Evolutionary conservation across 2,329 filamentous ascomycete genomes (phyloP).

Genomic region (Pseudofabraea citricarpa): DNA sequence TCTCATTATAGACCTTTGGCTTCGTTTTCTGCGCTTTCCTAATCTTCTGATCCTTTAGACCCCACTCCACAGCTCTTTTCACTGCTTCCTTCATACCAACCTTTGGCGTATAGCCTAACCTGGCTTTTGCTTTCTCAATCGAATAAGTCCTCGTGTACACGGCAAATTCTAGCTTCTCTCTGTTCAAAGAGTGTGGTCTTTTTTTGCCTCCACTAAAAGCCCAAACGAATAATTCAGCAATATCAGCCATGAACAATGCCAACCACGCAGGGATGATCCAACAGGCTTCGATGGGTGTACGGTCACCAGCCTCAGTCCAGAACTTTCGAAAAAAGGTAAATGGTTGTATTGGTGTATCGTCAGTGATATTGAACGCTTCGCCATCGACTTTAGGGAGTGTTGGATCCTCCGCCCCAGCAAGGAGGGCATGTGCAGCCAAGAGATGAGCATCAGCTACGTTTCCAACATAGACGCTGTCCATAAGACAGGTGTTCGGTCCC

Average conservation of each 20-base stretch:
- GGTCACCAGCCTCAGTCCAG: conserved; percentile 63
- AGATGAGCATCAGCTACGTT: conserved; percentile 47
- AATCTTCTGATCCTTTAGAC: neutral
- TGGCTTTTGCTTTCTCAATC: neutral
- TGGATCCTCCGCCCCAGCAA: neutral
- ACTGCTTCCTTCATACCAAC: neutral
- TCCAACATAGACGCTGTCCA: conserved; percentile 35
- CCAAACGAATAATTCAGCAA: conserved; percentile 8
- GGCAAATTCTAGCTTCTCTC: neutral
- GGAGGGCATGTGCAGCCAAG: conserved; percentile 31
- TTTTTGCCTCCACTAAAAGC: neutral
- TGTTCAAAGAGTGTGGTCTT: conserved; percentile 3
- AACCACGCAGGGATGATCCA: conserved; percentile 2
- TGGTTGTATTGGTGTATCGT: conserved; percentile 57
- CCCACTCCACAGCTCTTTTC: neutral
- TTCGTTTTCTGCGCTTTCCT: neutral
- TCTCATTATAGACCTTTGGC: neutral
- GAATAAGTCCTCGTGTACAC: neutral
- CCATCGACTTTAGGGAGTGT: conserved; percentile 53
- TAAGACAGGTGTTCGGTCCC: neutral
- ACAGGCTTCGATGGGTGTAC: conserved; percentile 20
- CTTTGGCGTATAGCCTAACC: neutral
- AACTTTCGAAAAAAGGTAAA: conserved; percentile 83
- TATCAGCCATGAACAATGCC: conserved; percentile 1
- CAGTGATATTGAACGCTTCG: conserved; percentile 82